phyloP scores from a whole-genome alignment of 805 yeast genomes.

The Candida vartiovaarae region DNA sequence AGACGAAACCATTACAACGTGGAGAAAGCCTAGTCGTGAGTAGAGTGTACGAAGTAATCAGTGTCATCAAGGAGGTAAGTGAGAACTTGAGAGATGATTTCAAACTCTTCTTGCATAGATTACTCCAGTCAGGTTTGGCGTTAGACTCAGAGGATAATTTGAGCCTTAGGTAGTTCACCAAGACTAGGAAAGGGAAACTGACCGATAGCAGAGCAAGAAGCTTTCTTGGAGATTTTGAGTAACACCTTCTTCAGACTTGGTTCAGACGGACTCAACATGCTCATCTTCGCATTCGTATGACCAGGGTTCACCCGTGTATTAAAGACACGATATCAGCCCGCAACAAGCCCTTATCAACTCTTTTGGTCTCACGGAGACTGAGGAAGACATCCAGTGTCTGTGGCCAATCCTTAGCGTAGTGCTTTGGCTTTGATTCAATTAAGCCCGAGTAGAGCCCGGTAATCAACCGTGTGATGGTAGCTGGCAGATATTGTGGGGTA shows the following conservation, averaged over 20 bases:
- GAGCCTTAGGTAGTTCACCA: not conserved
- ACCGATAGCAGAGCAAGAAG: not conserved
- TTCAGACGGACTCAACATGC: constrained; percentile 12
- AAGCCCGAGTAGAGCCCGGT: constrained; percentile 8
- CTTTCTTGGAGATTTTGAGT: constrained; percentile 9
- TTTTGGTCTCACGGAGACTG: constrained; percentile 1
- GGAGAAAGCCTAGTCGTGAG: constrained; percentile 4
- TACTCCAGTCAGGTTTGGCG: not conserved
- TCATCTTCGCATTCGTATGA: constrained; percentile 8
- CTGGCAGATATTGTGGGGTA: constrained; percentile 14
- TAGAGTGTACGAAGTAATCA: constrained; percentile 8
- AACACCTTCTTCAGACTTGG: constrained; percentile 7
- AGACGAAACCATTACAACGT: constrained; percentile 9
- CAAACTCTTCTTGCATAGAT: not conserved
- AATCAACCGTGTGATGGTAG: not conserved
- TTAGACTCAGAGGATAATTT: not conserved
- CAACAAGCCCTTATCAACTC: constrained; percentile 10
- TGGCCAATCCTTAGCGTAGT: constrained; percentile 11
- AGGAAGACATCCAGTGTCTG: constrained; percentile 5
- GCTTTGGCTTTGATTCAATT: constrained; percentile 11
- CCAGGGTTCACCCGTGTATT: constrained; percentile 8
- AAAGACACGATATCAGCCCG: constrained; percentile 4
- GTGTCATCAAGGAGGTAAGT: constrained; percentile 1
- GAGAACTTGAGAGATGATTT: not conserved
- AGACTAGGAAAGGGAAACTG: constrained; percentile 6